Base-by-base conservation (phyloP, 768 basidiomycete genomes). In the Suillus ampliporus region DNA sequence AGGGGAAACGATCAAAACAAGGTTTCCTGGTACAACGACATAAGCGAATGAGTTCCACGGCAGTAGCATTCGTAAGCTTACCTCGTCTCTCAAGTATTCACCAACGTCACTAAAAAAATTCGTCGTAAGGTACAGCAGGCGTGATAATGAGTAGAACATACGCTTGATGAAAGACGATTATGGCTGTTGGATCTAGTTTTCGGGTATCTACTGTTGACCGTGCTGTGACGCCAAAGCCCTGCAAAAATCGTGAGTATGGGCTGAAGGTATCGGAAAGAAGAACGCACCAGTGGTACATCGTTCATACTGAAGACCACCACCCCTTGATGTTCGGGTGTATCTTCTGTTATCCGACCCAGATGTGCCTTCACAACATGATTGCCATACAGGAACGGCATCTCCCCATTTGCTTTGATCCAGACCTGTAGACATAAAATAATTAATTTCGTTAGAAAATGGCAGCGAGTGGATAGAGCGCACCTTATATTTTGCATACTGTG, bases 391-490 rank as follows among this genome's bases (percentile, higher is more conserved):
- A 97, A 99, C 1, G 97, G 97, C 90, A 99, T 97, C 79, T 99
- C 97, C 71, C 97, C 97, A 67, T 99, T 97, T 28, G 96, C 90
- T 77, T 99, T 99, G 74, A 99, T 95, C 97, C 97, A 99, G 19
- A 99, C 86, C 97, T 98, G 63, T 5, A 19, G 17, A 37, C 23
- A 21, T 54, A 11, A 3, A 31, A 28, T n/a, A 51, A 51, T 14
- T 11, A 38, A 51, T 40, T 61, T 46, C 28, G 19, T n/a, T 28
- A 15, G 34, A 51, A 35, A 44, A 38, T 5, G 21, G 34, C 11
- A n/a, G 51, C 41, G 54, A 60, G 11, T 51, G 13, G 3, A 59
- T 14, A 21, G 21, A 41, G 61, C 79, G 59, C 64, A 95, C 97
- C 86, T 99, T 99, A 83, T 95, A 94, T 78, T 97, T 99, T 21